These are phyloP conservation scores for Ceratobasidium sp. DNA, from an alignment of 1,284 basidiomycete genomes.

Conservation along the genomic window DNA sequence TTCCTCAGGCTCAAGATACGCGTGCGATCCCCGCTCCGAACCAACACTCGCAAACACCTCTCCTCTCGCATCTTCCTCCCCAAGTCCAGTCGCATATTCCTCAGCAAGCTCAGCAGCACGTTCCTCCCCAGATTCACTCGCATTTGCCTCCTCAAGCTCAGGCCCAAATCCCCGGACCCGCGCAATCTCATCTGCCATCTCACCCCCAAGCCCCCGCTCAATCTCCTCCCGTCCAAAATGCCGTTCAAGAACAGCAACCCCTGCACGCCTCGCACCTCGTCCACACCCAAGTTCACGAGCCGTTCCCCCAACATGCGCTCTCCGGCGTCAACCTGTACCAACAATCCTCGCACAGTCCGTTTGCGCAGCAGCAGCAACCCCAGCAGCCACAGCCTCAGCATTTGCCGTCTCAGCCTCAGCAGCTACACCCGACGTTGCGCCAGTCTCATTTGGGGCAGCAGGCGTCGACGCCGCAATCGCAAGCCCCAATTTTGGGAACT, in stretches of 20 bases:
- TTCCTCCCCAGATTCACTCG: slow-evolving; percentile 10
- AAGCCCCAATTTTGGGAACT: slow-evolving; percentile 1
- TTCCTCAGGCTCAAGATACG: slow-evolving; percentile 52
- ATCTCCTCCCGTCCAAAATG: slow-evolving; percentile 19
- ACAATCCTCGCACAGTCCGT: slow-evolving; percentile 30
- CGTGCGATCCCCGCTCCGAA: slow-evolving; percentile 37
- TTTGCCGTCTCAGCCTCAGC: slow-evolving; percentile 44
- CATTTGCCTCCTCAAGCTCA: neutral
- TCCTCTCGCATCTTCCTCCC: slow-evolving; percentile 5
- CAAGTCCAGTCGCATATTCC: neutral
- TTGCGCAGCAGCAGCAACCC: slow-evolving; percentile 50
- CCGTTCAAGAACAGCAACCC: slow-evolving; percentile 14
- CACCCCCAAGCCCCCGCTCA: slow-evolving; percentile 2
- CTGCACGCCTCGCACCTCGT: slow-evolving; percentile 22
- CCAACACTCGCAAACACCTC: slow-evolving; percentile 24
- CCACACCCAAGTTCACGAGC: slow-evolving; percentile 59
- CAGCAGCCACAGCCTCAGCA: slow-evolving; percentile 48
- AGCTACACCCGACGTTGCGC: slow-evolving; percentile 2
- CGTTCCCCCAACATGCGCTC: slow-evolving; percentile 63
- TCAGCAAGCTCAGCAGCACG: neutral
- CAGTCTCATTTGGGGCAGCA: slow-evolving; percentile 19
- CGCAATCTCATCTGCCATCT: neutral
- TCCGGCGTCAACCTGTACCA: slow-evolving; percentile 31
- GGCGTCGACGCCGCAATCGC: slow-evolving; percentile 10
- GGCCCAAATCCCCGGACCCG: slow-evolving; percentile 5